Evolutionary conservation across 2,329 filamentous ascomycete species (phyloP).

Genomic region (Aspergillus felis): DNA sequence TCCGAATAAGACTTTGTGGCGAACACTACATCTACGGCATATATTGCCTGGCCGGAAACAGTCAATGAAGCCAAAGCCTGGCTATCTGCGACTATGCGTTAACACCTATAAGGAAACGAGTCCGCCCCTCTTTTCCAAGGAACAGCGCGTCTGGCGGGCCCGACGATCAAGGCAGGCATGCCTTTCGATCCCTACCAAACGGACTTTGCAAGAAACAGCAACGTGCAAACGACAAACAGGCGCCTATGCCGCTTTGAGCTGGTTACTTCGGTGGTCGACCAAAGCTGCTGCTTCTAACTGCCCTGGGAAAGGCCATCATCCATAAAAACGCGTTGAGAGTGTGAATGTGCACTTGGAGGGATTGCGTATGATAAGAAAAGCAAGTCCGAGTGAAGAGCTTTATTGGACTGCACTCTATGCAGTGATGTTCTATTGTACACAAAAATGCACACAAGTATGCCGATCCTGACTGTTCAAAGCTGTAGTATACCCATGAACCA

Average conservation of each 20-base stretch:
- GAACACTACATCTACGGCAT: neutral
- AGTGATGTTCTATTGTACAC: slow-evolving; percentile 13
- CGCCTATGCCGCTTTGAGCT: neutral
- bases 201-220: neutral
- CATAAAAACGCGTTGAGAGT: neutral
- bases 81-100: neutral
- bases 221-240: neutral
- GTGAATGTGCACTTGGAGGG: neutral
- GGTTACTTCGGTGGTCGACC: neutral
- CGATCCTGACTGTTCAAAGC: neutral
- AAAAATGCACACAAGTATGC: slow-evolving; percentile 9
- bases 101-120: neutral
- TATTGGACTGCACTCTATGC: slow-evolving; percentile 10
- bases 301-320: neutral
- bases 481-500: neutral
- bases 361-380: neutral
- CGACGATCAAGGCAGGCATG: neutral
- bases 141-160: too few relatives aligned
- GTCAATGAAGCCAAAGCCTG: neutral
- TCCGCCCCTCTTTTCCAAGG: neutral
- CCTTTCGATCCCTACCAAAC: neutral
- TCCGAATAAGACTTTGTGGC: neutral
- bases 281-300: neutral
- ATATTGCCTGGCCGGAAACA: neutral
- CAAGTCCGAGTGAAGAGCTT: slow-evolving; percentile 23